phyloP scores from a whole-genome alignment of 306 rosid species.

The Gynostemma pentaphyllum region DNA sequence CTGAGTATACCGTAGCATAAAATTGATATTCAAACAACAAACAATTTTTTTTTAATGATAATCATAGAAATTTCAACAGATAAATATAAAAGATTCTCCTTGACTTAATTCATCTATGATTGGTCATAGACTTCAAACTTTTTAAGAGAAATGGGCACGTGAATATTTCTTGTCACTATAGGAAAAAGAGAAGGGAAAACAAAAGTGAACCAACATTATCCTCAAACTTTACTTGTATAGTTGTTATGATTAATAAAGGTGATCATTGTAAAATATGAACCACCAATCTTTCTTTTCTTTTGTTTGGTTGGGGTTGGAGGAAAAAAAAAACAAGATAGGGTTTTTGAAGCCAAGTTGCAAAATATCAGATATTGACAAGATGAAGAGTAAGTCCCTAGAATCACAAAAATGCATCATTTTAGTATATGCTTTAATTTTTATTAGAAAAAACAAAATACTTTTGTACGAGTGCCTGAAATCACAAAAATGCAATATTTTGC shows the following conservation, averaged over 20 bases:
- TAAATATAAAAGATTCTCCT: not conserved
- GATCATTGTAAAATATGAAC: not conserved
- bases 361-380: not conserved
- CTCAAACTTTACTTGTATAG: not conserved
- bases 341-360: not conserved
- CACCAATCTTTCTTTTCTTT: not conserved
- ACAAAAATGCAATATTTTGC: too few relatives aligned
- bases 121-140: not conserved
- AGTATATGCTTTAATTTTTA: slow-evolving; percentile 13
- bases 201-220: not conserved
- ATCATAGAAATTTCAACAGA: not conserved
- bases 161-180: not conserved
- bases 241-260: not conserved
- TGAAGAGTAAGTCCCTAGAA: slow-evolving; percentile 35
- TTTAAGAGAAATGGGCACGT: not conserved
- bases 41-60: too few relatives aligned
- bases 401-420: slow-evolving; percentile 25
- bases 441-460: too few relatives aligned
- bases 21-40: too few relatives aligned
- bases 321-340: not conserved
- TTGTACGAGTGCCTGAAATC: too few relatives aligned
- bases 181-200: not conserved
- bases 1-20: too few relatives aligned
- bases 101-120: not conserved
- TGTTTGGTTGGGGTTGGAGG: slow-evolving; percentile 7